Evolutionary conservation across 225 moss, liverwort and hornwort genomes (phyloP).

Genomic region (Asterella californica): DNA sequence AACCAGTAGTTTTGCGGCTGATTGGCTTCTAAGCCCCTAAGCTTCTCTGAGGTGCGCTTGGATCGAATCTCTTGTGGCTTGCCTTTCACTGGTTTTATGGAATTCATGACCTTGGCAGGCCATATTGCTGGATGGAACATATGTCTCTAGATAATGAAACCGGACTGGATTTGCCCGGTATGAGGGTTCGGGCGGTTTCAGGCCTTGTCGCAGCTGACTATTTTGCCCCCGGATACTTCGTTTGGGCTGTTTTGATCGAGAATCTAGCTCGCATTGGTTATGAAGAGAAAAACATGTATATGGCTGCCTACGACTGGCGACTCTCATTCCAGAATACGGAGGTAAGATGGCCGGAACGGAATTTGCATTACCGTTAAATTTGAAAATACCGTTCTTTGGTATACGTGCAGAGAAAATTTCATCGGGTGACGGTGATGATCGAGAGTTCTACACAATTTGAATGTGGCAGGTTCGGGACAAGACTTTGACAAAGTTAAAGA

Average conservation of each 20-base stretch:
- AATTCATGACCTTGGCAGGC: conserved; percentile 28
- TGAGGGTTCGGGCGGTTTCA: conserved; percentile 42
- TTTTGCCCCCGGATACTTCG: conserved; percentile 56
- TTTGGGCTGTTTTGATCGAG: conserved; percentile 53
- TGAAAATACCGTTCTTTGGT: no score
- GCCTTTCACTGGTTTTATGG: neutral
- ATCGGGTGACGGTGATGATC: no score
- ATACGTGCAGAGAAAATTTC: no score
- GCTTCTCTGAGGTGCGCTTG: neutral
- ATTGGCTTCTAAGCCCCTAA: neutral
- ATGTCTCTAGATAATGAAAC: conserved; percentile 52
- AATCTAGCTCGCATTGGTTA: conserved; percentile 53
- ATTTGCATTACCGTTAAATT: neutral
- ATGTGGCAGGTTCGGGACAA: conserved; percentile 60
- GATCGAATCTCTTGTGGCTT: neutral
- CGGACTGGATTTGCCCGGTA: conserved; percentile 44
- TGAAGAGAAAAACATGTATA: conserved; percentile 47
- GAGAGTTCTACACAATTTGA: neutral
- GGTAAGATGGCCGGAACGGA: conserved; percentile 20
- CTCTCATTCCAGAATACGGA: conserved; percentile 51
- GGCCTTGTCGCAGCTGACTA: conserved; percentile 55
- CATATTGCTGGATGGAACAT: conserved; percentile 59
- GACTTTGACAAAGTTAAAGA: conserved; percentile 69
- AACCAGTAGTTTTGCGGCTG: neutral
- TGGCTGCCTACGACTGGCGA: conserved; percentile 61